Base-by-base conservation (phyloP, 1,139 yeast species). In the Geotrichum carabidarum region DNA sequence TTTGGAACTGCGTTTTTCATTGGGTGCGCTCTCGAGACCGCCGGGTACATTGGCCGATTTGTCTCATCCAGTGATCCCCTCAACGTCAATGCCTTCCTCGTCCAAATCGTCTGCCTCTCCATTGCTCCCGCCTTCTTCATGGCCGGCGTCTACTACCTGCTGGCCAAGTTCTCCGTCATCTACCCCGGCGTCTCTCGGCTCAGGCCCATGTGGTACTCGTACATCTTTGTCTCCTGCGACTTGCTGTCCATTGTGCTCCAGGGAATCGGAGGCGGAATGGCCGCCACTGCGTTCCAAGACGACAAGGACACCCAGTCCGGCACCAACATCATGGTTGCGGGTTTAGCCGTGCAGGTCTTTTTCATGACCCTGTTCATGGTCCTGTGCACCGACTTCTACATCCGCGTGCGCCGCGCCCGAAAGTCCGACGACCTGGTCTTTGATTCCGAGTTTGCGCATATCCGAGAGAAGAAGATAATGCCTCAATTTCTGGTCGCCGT, bases 111-210 rank as follows among this genome's bases (percentile, higher is more conserved):
- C 51, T 74, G 86, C 57, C 73, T 89, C 58, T 88, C 95, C 0
- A 72, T 90, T 53, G 93, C 90, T 0, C 96, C 97, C 0, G 94
- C 93, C 6, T 89, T 91, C 67, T 77, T 87, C 54, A 86, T 88
- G 90, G 97, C 86, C 5, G 96, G 95, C 4, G 76, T 90, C 8
- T 90, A 90, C 70, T 86, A 80, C 64, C 71, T 84, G 52, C 76
- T 90, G 63, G 94, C 90, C 4, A 89, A 87, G 68, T 63, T 86
- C 59, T 81, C 86, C 48, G 81, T 85, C 53, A 73, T 87, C 8
- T 86, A 82, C 67, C 73, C 80, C 50, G 69, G 75, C 44, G 83
- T 73, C 63, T 81, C 93, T 0, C 65, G 78, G 0, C 69, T 90
- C 57, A 79, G 78, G 60, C 96, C 97, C 3, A 81, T 86, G 82